A percentile compares a stretch with the other conserved stretches of the same genome.
phyloP scores from a whole-genome alignment of 257 asterid genomes.

The Apocynum venetum region DNA sequence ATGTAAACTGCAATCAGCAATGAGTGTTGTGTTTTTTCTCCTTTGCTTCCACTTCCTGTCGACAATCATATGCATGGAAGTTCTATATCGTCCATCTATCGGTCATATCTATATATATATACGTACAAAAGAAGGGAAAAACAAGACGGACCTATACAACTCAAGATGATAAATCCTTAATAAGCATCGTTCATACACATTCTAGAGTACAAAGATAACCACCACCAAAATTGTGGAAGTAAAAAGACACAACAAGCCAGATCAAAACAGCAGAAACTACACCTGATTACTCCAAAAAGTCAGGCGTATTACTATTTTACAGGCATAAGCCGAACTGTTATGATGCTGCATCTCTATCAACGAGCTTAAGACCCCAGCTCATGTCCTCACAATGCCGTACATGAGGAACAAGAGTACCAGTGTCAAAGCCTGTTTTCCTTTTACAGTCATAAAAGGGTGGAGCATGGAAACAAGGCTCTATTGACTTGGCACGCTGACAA shows the following conservation, averaged over 20 bases:
- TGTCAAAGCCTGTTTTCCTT: conserved; percentile 37
- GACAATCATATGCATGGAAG: too few relatives aligned
- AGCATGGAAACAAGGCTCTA: conserved; percentile 77
- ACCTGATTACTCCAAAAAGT: background rate
- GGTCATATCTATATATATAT: too few relatives aligned
- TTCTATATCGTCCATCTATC: too few relatives aligned
- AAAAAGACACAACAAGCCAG: background rate
- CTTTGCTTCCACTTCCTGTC: too few relatives aligned
- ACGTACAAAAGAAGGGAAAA: background rate
- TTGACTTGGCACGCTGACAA: conserved; percentile 48
- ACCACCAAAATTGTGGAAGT: background rate
- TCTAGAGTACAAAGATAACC: background rate
- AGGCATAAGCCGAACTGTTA: background rate
- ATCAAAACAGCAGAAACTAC: background rate
- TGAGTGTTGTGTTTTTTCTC: too few relatives aligned
- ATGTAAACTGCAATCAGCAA: too few relatives aligned
- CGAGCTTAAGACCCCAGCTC: conserved; percentile 69
- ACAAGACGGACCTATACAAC: background rate
- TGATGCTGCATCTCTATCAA: conserved; percentile 19
- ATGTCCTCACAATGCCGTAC: conserved; percentile 73
- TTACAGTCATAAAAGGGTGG: conserved; percentile 63
- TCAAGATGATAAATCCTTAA: background rate
- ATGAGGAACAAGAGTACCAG: conserved; percentile 48
- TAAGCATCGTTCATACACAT: background rate
- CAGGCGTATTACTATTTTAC: background rate